Percentiles rank a stretch among this genome's conserved stretches.
phyloP scores from a whole-genome alignment of 2,329 filamentous ascomycete species.

The Fusarium fujikuroi region DNA sequence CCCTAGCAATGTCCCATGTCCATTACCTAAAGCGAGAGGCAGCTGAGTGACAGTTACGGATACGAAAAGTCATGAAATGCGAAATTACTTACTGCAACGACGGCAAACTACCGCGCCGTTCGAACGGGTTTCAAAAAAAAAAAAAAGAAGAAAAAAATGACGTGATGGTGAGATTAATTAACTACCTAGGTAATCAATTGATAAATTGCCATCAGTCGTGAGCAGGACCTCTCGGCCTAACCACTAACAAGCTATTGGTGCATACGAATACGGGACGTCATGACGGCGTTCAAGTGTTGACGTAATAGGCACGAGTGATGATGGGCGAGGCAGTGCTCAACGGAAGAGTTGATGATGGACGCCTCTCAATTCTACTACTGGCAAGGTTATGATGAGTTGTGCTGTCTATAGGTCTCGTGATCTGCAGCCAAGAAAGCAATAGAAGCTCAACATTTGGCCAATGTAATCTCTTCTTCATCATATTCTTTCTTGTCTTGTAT shows the following conservation, averaged over 20 bases:
- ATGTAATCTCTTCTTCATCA: not conserved
- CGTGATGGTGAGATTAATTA: not conserved
- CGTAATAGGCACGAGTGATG: conserved; percentile 29
- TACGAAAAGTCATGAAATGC: conserved; percentile 2
- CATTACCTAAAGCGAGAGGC: not conserved
- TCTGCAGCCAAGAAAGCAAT: not conserved
- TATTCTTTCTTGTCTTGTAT: not conserved
- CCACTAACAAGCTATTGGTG: not conserved
- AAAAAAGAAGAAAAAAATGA: conserved; percentile 1
- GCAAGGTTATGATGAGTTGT: not conserved
- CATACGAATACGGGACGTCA: conserved; percentile 19
- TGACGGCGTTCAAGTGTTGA: conserved; percentile 28
- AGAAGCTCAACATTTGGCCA: not conserved
- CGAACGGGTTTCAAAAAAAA: not conserved
- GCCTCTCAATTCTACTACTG: conserved; percentile 9
- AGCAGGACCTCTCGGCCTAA: not conserved
- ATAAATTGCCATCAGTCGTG: not conserved
- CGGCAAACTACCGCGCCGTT: not conserved
- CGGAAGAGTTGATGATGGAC: conserved; percentile 26
- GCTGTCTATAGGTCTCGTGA: conserved; percentile 21
- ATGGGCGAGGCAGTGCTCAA: conserved; percentile 16
- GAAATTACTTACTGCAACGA: not conserved
- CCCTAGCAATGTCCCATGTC: not conserved
- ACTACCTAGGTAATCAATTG: not conserved
- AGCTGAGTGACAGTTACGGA: conserved; percentile 3